Conservation (phyloP, 805 yeast genomes). For the Candida glaebosa region DNA sequence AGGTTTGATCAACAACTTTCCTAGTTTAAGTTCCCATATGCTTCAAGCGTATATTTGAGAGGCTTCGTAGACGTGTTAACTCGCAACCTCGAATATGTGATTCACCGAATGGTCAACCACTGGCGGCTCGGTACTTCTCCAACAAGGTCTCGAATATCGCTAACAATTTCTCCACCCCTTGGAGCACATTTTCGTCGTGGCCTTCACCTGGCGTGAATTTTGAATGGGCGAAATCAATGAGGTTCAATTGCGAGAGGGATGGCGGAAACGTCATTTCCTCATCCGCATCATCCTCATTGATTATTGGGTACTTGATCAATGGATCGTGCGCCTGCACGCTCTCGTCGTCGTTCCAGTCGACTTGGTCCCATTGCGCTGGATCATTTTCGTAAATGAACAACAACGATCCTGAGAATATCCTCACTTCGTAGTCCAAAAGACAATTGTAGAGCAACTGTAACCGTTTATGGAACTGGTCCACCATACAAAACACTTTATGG, state of each 20-base stretch:
- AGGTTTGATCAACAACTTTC: too few relatives aligned
- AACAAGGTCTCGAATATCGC: conserved; percentile 32
- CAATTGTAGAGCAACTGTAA: conserved; percentile 66
- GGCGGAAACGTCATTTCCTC: conserved; percentile 23
- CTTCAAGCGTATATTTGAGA: too few relatives aligned
- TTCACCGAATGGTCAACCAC: too few relatives aligned
- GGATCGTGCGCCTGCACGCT: conserved; percentile 41
- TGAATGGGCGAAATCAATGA: conserved; percentile 93
- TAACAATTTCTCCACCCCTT: conserved; percentile 66
- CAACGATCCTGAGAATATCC: conserved; percentile 70
- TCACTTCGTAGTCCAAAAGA: conserved; percentile 55
- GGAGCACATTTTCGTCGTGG: conserved; percentile 65
- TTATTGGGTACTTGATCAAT: conserved; percentile 14
- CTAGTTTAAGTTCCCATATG: too few relatives aligned
- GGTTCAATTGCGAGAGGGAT: conserved; percentile 54
- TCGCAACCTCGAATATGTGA: background rate
- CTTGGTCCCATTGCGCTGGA: conserved; percentile 44
- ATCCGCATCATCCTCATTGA: conserved; percentile 17
- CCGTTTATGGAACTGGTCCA: conserved; percentile 50
- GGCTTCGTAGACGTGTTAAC: too few relatives aligned
- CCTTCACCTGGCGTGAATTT: conserved; percentile 58
- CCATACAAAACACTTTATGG: conserved; percentile 24
- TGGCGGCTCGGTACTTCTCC: conserved; percentile 2
- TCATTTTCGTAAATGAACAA: conserved; percentile 75
- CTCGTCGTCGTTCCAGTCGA: conserved; percentile 16